Evolutionary conservation across 768 basidiomycete genomes (phyloP).

Genomic region (Leccinum broughii): DNA sequence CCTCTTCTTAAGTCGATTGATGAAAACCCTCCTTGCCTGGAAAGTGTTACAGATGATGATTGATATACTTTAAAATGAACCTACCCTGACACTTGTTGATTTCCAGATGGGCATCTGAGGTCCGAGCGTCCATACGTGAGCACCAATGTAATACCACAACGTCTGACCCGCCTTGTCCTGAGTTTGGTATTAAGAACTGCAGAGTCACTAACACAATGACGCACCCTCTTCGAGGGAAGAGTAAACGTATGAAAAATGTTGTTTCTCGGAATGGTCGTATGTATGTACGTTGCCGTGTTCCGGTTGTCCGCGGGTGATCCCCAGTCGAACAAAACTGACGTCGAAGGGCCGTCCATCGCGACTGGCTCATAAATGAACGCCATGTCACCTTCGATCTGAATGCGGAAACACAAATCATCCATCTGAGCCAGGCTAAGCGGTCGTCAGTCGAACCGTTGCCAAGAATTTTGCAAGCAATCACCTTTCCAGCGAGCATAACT

Average conservation of each 20-base stretch:
- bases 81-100: constrained; percentile 37
- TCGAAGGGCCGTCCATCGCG: constrained; percentile 46
- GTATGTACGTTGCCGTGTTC: constrained; percentile 37
- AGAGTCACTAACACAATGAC: not conserved
- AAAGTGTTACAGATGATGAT: not conserved
- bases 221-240: constrained; percentile 46
- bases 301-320: constrained; percentile 38
- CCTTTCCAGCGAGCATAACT: constrained; percentile 35
- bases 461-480: not conserved
- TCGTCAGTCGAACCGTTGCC: not conserved
- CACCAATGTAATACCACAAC: constrained; percentile 53
- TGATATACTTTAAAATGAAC: not conserved
- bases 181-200: constrained; percentile 3
- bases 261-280: constrained; percentile 16
- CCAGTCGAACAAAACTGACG: constrained; percentile 57
- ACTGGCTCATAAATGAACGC: constrained; percentile 60
- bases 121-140: constrained; percentile 42
- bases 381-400: constrained; percentile 40
- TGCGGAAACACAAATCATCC: constrained; percentile 42
- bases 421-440: constrained; percentile 35
- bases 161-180: constrained; percentile 33
- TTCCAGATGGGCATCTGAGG: constrained; percentile 40
- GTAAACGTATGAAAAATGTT: constrained; percentile 51
- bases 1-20: constrained; percentile 38
- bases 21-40: constrained; percentile 34